phyloP scores from a whole-genome alignment of 2,329 filamentous ascomycete genomes.

The Acrocalymma vagum region DNA sequence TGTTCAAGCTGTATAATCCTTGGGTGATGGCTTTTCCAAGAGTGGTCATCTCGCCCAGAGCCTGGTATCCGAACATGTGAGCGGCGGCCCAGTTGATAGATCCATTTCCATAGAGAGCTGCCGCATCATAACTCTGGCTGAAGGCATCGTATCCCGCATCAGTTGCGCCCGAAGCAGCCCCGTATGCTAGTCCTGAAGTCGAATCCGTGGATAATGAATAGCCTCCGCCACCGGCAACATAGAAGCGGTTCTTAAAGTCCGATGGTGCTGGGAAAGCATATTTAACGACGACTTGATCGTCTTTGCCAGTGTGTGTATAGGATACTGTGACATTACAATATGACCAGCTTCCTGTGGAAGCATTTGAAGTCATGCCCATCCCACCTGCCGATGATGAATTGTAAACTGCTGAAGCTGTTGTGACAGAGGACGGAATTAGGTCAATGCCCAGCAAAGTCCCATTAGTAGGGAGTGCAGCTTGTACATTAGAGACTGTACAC shows the following conservation, averaged over 20 bases:
- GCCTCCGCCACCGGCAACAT: conserved; percentile 58
- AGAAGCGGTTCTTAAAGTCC: conserved; percentile 56
- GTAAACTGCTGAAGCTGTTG: conserved; percentile 46
- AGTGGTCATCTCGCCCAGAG: conserved; percentile 60
- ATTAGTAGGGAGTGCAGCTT: conserved; percentile 24
- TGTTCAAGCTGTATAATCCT: conserved; percentile 46
- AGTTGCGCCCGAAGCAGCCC: conserved; percentile 59
- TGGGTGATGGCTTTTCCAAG: conserved; percentile 56
- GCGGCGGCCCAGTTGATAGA: conserved; percentile 60
- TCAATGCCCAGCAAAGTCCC: conserved; percentile 38
- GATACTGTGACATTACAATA: conserved; percentile 59
- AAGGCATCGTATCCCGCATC: conserved; percentile 62
- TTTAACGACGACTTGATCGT: conserved; percentile 22
- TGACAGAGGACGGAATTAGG: conserved; percentile 50
- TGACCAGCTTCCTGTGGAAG: too few species aligned
- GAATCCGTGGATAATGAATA: too few species aligned
- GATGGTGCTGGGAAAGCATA: conserved; percentile 55
- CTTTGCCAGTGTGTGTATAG: conserved; percentile 54
- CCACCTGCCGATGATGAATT: conserved; percentile 40
- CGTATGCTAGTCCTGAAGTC: conserved; percentile 56
- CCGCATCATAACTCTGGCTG: conserved; percentile 47
- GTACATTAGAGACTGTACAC: conserved; percentile 25
- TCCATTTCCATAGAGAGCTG: conserved; percentile 52
- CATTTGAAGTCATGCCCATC: conserved; percentile 4
- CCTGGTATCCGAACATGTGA: conserved; percentile 62